A percentile compares a stretch with the other conserved stretches of the same genome.
Conservation (phyloP, 2,329 filamentous ascomycete species). For the Aspergillus clavatus region DNA sequence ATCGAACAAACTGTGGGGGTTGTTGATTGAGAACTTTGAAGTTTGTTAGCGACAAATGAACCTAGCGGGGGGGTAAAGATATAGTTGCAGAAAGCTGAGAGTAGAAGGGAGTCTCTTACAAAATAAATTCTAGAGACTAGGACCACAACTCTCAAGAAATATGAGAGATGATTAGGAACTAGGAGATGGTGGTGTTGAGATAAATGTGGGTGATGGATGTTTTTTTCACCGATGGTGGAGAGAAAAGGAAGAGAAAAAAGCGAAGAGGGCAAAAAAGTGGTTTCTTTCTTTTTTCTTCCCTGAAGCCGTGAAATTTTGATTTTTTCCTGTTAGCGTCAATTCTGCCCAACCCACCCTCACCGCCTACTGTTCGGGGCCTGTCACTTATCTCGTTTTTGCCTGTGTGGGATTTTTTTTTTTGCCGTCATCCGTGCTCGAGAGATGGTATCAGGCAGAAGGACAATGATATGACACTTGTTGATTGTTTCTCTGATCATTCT, state of each 20-base stretch:
- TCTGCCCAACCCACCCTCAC: slow-evolving; percentile 19
- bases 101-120: slow-evolving; percentile 8
- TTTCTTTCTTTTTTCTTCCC: slow-evolving; percentile 10
- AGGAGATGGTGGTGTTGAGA: slow-evolving; percentile 21
- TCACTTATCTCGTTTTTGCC: slow-evolving; percentile 10
- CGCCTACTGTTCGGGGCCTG: slow-evolving; percentile 13
- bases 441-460: too few relatives aligned
- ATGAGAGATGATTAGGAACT: slow-evolving; percentile 31
- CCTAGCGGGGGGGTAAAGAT: slow-evolving; percentile 26
- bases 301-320: slow-evolving; percentile 24
- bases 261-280: slow-evolving; percentile 13
- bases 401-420: slow-evolving; percentile 8
- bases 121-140: slow-evolving; percentile 24
- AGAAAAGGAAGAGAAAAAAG: slow-evolving; percentile 18
- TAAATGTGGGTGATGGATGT: slow-evolving; percentile 7
- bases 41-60: slow-evolving; percentile 32
- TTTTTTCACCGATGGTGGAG: slow-evolving; percentile 12
- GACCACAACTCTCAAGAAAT: slow-evolving; percentile 31
- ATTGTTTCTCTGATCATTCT: too few relatives aligned
- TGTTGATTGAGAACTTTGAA: slow-evolving; percentile 29
- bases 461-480: too few relatives aligned
- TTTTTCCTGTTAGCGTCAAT: slow-evolving; percentile 18
- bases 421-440: too few relatives aligned
- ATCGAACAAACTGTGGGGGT: slow-evolving; percentile 47
- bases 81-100: slow-evolving; percentile 20